Conservation (phyloP, 495 filamentous ascomycete species). For the Eremomyces bilateralis region DNA sequence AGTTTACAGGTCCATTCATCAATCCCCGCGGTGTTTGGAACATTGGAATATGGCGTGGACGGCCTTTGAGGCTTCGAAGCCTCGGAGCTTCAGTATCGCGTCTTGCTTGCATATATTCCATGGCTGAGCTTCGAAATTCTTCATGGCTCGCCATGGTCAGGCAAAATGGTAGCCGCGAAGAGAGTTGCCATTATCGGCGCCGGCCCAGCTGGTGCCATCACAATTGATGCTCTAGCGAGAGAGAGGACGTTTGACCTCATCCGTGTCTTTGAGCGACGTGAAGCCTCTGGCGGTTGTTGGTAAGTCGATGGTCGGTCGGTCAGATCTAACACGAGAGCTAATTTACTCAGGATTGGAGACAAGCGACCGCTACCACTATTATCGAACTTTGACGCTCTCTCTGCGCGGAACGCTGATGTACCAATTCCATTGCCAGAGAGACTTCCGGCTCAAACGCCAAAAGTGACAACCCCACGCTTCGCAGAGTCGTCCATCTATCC, state of each 20-base stretch:
- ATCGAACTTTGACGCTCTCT: slow-evolving; percentile 11
- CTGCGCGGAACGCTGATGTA: no score
- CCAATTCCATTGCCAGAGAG: slow-evolving; percentile 19
- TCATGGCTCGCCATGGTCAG: no score
- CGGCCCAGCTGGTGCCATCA: slow-evolving; percentile 25
- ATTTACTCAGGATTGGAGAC: not conserved
- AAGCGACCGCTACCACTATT: slow-evolving; percentile 27
- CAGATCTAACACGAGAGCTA: slow-evolving; percentile 3
- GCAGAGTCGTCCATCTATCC: slow-evolving; percentile 20
- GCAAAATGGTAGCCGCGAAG: no score
- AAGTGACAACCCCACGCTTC: slow-evolving; percentile 18
- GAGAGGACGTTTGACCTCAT: slow-evolving; percentile 29
- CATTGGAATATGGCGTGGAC: no score
- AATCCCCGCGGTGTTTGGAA: no score
- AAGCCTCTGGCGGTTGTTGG: slow-evolving; percentile 27
- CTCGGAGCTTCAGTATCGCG: no score
- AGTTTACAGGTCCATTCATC: no score
- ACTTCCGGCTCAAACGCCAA: slow-evolving; percentile 23
- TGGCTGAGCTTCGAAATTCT: no score
- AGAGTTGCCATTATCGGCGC: slow-evolving; percentile 31
- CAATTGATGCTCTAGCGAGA: slow-evolving; percentile 24
- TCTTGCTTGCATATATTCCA: no score
- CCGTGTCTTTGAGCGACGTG: slow-evolving; percentile 27
- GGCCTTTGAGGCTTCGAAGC: no score
- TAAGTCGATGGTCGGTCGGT: slow-evolving; percentile 10